Base-by-base conservation (phyloP, 2,329 filamentous ascomycete species). In the Pseudogymnoascus sp. region DNA sequence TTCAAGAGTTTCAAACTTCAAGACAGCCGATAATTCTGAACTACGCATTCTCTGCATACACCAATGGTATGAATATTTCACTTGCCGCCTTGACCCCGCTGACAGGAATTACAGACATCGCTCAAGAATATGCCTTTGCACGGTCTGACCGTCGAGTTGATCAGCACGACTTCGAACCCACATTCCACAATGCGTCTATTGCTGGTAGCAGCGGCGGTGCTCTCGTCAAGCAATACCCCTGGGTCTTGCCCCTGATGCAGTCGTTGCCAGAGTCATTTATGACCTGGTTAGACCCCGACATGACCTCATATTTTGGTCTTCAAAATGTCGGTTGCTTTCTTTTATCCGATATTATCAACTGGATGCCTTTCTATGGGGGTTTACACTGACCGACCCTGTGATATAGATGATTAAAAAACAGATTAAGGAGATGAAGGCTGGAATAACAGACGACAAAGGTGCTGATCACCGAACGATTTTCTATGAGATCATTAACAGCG, bases 81-180 rank as follows among this genome's bases (percentile, higher is more conserved):
- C 18, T 57, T 38, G 7, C 9, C 30, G 19, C 23, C n/a, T 52
- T 9, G 8, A 52, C 45, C 19, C 45, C n/a, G 18, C 15, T 60
- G 18, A 38, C 34, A 55, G n/a, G 38, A 19, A 35, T 26, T 15
- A 58, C 63, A 58, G 71, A 72, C 62, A 63, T 69, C 6, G 66
- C 71, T 33, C 70, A 66, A 15, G 60, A 67, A 28, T 71, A 70
- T 63, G 64, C 64, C 18, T 66, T 71, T 15, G 70, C 64, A 33
- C 41, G 62, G 8, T 63, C 57, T 35, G 63, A 64, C 62, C 62
- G 67, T 45, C 59, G 62, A 57, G 60, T 68, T 7, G 65, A 68
- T 21, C 60, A 48, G 34, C 58, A 60, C 12, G 63, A 68, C 34
- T 68, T 68, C 45, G 62, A 65, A 37, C 62, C 61, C 18, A 65